These are phyloP conservation scores for Aegilops bicornis DNA, from an alignment of 176 grass and related monocot genomes.

Conservation along the genomic window DNA sequence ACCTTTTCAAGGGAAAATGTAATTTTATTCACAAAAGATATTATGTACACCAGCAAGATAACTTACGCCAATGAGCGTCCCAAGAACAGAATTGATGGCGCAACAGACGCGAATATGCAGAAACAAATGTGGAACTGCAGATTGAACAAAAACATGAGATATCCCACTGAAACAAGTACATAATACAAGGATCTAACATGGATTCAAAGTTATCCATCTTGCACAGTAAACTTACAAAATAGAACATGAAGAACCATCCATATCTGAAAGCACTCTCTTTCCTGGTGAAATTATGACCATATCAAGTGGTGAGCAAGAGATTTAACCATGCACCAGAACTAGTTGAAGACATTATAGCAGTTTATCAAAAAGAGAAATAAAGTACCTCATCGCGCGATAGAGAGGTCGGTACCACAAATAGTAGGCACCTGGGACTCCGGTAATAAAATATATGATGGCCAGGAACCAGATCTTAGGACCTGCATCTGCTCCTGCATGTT, in stretches of 20 bases:
- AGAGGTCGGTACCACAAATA: conserved; percentile 79
- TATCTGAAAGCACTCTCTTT: conserved; percentile 86
- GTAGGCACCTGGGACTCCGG: conserved; percentile 76
- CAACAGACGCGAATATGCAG: conserved; percentile 53
- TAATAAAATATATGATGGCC: conserved; percentile 75
- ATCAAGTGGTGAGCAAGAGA: not conserved
- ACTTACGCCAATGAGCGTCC: conserved; percentile 70
- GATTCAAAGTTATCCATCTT: not conserved
- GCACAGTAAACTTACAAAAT: conserved; percentile 54
- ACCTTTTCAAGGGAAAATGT: not conserved
- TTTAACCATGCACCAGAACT: not conserved
- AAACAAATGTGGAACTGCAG: conserved; percentile 64
- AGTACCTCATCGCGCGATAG: conserved; percentile 86
- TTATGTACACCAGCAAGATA: not conserved
- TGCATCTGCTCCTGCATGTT: conserved; percentile 61
- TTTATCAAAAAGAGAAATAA: not conserved
- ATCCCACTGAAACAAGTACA: not conserved
- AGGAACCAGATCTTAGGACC: conserved; percentile 77
- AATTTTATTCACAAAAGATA: not conserved
- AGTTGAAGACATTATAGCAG: not conserved
- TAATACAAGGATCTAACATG: not conserved
- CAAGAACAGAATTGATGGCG: conserved; percentile 40
- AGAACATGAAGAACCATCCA: conserved; percentile 93
- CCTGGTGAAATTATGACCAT: conserved; percentile 37
- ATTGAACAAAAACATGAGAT: conserved; percentile 16